Base-by-base conservation (phyloP, 1,284 basidiomycete genomes). In the Irpex sp. region DNA sequence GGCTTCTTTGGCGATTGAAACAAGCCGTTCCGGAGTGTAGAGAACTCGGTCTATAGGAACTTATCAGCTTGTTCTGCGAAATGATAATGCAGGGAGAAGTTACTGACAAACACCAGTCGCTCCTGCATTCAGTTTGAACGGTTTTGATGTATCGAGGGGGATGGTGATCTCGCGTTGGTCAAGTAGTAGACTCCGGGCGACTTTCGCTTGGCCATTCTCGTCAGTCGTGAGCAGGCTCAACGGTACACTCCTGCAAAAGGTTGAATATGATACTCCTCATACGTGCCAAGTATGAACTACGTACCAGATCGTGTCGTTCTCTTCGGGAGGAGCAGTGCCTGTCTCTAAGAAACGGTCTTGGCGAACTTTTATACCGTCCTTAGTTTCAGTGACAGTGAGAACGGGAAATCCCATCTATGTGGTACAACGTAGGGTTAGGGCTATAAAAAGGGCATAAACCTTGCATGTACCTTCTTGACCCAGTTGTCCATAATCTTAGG, bases 301-400 rank as follows among this genome's bases (percentile, higher is more conserved):
- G 12, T 18, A 61, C 62, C 96, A 98, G 64, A 94, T 80, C 2
- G 94, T 97, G 75, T 94, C 81, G 71, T 98, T 96, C 67, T 98
- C 92, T 71, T 94, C 86, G 0, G 86, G 82, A 63, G 85, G 82
- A 14, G 86, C 86, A 65, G 83, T 84, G 4, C 94, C 95, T 3
- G 88, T 93, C 69, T 93, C 90, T 56, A 98, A 78, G 83, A 98
- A 98, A 28, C 96, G 86, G 74, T 97, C 94, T 77, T 99, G 96
- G 49, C 88, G 87, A 56, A 96, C 80, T 61, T 78, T 78, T 66
- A 96, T 87, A 16, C 88, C 87, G 55, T 83, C 83, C 1, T 79
- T 74, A 7, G 79, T 82, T 75, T 98, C 95, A 0, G 86, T 90
- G 52, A 98, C 93, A 16, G 87, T 91, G 58, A 99, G 74, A 28